Base-by-base conservation (phyloP, 208 protist species). In the Borovskyia barvae region DNA sequence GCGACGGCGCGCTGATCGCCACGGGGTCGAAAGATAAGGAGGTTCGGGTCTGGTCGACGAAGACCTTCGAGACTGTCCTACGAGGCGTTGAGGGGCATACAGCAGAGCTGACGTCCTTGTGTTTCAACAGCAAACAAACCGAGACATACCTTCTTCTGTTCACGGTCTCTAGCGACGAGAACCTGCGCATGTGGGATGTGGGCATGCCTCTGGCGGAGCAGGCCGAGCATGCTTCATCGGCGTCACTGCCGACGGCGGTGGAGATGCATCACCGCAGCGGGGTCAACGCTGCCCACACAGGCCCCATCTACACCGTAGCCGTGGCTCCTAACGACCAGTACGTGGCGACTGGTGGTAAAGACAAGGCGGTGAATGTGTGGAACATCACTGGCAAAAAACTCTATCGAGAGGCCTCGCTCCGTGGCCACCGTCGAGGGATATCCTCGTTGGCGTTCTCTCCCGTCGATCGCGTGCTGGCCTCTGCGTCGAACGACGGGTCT, bases 311-410 rank as follows among this genome's bases (percentile, higher is more conserved):
- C 59, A 63, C 81, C 14, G 37, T 95, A 17, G 87, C 80, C 8
- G 82, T 96, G 0, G 71, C 85, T 2, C 90, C 90, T 6, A 94
- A 95, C 75, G 92, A 93, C 55, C 87, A 96, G 68, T 86, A 87
- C 63, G 80, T 96, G 1, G 87, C 90, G 28, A 93, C 92, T 2
- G 90, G 82, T 14, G 90, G 92, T 29, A 94, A 95, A 73, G 92
- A 97, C 61, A 93, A 94, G 65, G 33, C 61, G 14, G 74, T 93
- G 28, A 80, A 88, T 53, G 60, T 94, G 58, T 96, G 88, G 86
- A 90, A 72, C 55, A 48, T 91, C 17, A 80, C 47, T 0, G 84
- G 87, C 4, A 94, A 93, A 66, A 85, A 86, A 64, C 47, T 96
- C 5, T 92, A 77, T 72, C 66, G 75, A 17, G 85, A 93, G 60